Percentiles rank a stretch among this genome's conserved stretches.
phyloP scores from a whole-genome alignment of 805 yeast species.

The Metschnikowia lochheadii region DNA sequence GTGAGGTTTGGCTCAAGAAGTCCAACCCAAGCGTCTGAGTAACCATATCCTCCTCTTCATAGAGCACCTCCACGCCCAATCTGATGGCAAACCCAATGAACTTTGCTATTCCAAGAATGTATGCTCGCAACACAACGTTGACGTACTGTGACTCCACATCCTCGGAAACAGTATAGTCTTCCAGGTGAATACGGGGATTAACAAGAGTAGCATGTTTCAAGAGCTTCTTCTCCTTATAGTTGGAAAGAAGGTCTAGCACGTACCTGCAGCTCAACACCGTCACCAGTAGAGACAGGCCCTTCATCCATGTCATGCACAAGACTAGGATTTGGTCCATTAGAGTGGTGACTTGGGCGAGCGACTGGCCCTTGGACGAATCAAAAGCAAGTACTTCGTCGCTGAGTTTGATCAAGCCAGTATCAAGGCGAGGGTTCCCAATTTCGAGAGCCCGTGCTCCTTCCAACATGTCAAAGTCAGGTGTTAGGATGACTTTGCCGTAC shows the following conservation, averaged over 20 bases:
- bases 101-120: constrained; percentile 50
- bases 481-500: constrained; percentile 52
- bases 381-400: constrained; percentile 43
- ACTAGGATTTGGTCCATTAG: constrained; percentile 53
- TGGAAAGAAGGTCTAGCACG: constrained; percentile 54
- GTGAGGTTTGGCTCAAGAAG: constrained; percentile 24
- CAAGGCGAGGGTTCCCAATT: constrained; percentile 64
- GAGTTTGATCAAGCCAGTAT: constrained; percentile 64
- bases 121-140: constrained; percentile 49
- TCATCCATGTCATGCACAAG: constrained; percentile 67
- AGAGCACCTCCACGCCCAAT: constrained; percentile 56
- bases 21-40: constrained; percentile 55
- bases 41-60: constrained; percentile 73
- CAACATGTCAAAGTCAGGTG: constrained; percentile 58
- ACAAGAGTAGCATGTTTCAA: constrained; percentile 9
- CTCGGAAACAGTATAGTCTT: not conserved
- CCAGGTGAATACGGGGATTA: constrained; percentile 10
- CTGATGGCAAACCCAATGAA: constrained; percentile 46
- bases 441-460: constrained; percentile 90
- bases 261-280: constrained; percentile 74
- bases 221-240: constrained; percentile 25
- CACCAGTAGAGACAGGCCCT: constrained; percentile 69
- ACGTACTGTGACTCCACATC: constrained; percentile 26
- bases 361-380: constrained; percentile 37
- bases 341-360: constrained; percentile 42